phyloP scores from a whole-genome alignment of 2,329 filamentous ascomycete genomes.

The Aspergillus sp. region DNA sequence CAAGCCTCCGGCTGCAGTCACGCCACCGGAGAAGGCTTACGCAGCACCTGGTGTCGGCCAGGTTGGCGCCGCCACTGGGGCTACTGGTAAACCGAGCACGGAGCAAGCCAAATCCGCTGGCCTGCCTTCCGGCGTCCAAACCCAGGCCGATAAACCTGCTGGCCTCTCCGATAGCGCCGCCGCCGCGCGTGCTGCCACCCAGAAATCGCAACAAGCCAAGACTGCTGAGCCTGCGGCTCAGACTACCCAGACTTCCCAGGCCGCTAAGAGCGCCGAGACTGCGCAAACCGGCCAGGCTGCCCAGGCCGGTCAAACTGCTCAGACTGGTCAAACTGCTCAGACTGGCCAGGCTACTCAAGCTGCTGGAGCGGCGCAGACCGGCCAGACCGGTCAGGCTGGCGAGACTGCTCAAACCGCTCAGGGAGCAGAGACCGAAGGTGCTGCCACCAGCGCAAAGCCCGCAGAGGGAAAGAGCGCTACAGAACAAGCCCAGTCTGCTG shows the following conservation, averaged over 20 bases:
- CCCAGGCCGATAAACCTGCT: conserved; percentile 1
- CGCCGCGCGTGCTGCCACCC: conserved; percentile 9
- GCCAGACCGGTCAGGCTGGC: background rate
- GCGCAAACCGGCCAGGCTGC: background rate
- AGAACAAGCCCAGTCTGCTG: conserved; percentile 14
- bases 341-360: background rate
- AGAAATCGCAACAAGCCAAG: conserved; percentile 9
- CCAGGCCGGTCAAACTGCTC: background rate
- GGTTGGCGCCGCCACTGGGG: conserved; percentile 2
- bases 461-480: conserved; percentile 20
- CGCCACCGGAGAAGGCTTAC: conserved; percentile 22
- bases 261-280: background rate
- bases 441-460: conserved; percentile 18
- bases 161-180: conserved; percentile 3
- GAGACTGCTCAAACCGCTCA: background rate
- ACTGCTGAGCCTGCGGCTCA: background rate
- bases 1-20: conserved; percentile 16
- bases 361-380: background rate
- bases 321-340: background rate
- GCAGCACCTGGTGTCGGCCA: background rate
- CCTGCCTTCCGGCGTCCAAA: conserved; percentile 5
- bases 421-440: conserved; percentile 5
- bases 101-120: background rate
- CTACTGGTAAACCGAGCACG: conserved; percentile 12
- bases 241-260: background rate